phyloP scores from a whole-genome alignment of 352 stramenopile genomes.

The Phytophthora vignae region DNA sequence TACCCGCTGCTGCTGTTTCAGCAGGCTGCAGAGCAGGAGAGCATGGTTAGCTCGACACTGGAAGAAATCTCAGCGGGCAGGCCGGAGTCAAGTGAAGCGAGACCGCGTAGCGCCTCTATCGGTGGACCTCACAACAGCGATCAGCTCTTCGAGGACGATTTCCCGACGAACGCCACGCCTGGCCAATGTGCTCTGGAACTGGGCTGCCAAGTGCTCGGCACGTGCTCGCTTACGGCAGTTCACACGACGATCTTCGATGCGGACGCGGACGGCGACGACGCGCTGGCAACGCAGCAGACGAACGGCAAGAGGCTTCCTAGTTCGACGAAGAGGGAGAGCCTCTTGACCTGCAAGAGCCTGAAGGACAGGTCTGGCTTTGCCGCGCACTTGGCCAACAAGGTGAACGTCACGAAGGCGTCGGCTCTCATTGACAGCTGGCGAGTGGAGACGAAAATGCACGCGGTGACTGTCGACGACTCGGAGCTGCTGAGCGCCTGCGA shows the following conservation, averaged over 20 bases:
- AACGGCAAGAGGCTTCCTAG: constrained; percentile 34
- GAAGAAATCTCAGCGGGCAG: constrained; percentile 54
- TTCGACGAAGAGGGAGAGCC: constrained; percentile 26
- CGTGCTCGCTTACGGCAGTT: constrained; percentile 56
- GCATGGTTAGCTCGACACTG: constrained; percentile 69
- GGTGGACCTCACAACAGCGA: constrained; percentile 34
- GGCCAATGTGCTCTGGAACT: constrained; percentile 78
- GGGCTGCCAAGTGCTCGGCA: constrained; percentile 70
- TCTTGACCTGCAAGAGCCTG: constrained; percentile 72
- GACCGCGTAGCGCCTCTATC: constrained; percentile 3
- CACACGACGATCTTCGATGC: constrained; percentile 39
- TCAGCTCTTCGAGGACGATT: constrained; percentile 69
- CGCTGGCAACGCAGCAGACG: constrained; percentile 13
- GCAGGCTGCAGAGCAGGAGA: constrained; percentile 79
- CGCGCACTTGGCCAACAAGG: constrained; percentile 73
- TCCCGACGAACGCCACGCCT: constrained; percentile 72
- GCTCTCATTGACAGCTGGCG: constrained; percentile 77
- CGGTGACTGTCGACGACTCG: constrained; percentile 51
- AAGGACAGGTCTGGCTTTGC: constrained; percentile 73
- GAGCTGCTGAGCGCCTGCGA: constrained; percentile 46
- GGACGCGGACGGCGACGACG: constrained; percentile 22
- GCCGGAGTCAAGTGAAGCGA: constrained; percentile 10
- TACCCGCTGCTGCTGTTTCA: constrained; percentile 78
- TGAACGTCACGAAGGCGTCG: constrained; percentile 64
- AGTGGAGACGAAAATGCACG: constrained; percentile 72